Conservation (phyloP, 2,329 filamentous ascomycete genomes). For the Hymenoscyphus linearis region DNA sequence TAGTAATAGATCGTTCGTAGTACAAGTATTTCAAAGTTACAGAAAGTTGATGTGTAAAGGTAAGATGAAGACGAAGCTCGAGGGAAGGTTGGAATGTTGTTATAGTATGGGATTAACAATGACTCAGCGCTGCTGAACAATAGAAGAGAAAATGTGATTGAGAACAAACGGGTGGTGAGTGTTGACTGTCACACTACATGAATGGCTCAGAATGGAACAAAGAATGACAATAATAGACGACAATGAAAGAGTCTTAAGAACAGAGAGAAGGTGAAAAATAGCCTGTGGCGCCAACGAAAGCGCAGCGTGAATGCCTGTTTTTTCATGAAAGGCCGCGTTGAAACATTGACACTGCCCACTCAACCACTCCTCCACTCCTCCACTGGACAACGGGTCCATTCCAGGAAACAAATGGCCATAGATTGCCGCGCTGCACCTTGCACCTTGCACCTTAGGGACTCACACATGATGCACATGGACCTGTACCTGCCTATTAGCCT, state of each 20-base stretch:
- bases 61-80: conserved; percentile 4
- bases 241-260: conserved; percentile 12
- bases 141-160: conserved; percentile 12
- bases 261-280: conserved; percentile 7
- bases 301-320: conserved; percentile 7
- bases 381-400: not conserved
- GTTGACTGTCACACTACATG: conserved; percentile 9
- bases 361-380: no score
- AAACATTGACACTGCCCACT: conserved; percentile 25
- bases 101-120: conserved; percentile 21
- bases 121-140: conserved; percentile 13
- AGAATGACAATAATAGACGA: conserved; percentile 19
- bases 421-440: not conserved
- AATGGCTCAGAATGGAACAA: conserved; percentile 3
- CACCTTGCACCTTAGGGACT: conserved; percentile 2
- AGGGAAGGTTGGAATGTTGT: not conserved
- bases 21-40: not conserved
- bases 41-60: not conserved
- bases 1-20: no score
- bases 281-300: not conserved
- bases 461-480: not conserved
- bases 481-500: no score
- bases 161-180: conserved; percentile 19
- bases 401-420: not conserved
- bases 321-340: conserved; percentile 8